Evolutionary conservation across 148 eudicot genomes (phyloP).

Genomic region (Polygonum aviculare): DNA sequence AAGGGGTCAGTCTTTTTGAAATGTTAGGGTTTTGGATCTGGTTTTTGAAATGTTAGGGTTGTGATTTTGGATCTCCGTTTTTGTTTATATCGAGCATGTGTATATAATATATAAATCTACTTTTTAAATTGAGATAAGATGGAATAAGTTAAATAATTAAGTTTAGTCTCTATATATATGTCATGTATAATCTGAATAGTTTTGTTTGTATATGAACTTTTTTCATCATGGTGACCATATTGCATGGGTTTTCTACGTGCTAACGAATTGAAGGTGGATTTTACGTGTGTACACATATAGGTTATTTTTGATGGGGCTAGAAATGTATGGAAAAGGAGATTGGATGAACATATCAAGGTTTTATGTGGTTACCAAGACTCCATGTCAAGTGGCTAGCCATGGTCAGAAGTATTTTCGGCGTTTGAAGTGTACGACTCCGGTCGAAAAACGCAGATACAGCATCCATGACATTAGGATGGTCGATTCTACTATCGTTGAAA

Average conservation of each 20-base stretch:
- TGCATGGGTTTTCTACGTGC: no score
- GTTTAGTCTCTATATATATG: no score
- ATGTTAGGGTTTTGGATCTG: no score
- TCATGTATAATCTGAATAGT: no score
- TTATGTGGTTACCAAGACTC: constrained; percentile 72
- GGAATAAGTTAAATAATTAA: no score
- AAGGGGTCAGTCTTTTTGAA: no score
- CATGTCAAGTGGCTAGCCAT: constrained; percentile 96
- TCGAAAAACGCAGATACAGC: constrained; percentile 46
- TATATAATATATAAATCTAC: no score
- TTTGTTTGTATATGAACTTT: neutral
- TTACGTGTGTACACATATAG: constrained; percentile 11
- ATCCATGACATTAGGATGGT: constrained; percentile 48
- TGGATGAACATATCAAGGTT: constrained; percentile 91
- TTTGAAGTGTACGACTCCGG: constrained; percentile 58
- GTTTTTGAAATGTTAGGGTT: no score
- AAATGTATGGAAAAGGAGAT: constrained; percentile 90
- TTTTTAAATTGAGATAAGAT: no score
- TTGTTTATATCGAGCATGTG: no score
- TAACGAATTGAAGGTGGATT: neutral
- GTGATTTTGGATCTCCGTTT: no score
- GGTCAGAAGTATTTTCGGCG: constrained; percentile 90
- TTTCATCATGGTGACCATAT: neutral
- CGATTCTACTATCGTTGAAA: neutral
- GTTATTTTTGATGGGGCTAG: constrained; percentile 80